A percentile compares a stretch with the other conserved stretches of the same genome.
Conservation (phyloP, 1,284 basidiomycete species). For the Puccinia hordei region DNA sequence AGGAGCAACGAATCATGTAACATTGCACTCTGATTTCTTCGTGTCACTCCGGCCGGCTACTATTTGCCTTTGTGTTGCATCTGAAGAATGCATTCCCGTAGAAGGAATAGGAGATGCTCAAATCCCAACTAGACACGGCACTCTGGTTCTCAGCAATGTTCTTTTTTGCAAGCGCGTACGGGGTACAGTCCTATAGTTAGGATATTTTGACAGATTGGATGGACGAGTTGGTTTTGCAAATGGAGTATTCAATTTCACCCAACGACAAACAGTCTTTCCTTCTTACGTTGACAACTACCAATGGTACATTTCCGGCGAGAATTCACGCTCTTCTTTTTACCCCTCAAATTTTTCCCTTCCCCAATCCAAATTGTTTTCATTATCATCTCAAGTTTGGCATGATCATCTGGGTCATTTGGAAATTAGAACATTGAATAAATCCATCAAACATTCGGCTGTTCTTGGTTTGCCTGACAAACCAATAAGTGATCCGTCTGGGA, state of each 20-base stretch:
- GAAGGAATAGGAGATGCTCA: too few relatives aligned
- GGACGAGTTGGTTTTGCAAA: too few relatives aligned
- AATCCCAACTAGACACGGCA: background rate
- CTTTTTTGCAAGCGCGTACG: too few relatives aligned
- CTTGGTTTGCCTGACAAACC: background rate
- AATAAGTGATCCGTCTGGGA: background rate
- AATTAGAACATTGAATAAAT: background rate
- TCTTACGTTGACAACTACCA: too few relatives aligned
- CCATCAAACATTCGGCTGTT: background rate
- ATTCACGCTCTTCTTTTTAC: too few relatives aligned
- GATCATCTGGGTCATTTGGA: background rate
- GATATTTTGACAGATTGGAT: too few relatives aligned
- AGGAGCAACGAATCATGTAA: background rate
- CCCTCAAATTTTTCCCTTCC: too few relatives aligned
- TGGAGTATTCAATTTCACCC: too few relatives aligned
- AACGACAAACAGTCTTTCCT: too few relatives aligned
- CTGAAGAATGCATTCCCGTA: background rate
- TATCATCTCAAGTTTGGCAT: conserved; percentile 12
- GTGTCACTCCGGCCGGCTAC: background rate
- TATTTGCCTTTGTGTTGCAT: background rate
- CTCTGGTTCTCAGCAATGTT: background rate
- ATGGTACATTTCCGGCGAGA: too few relatives aligned
- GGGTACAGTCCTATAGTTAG: too few relatives aligned
- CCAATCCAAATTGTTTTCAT: too few relatives aligned
- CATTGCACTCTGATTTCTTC: background rate